Conservation (phyloP, 1,284 basidiomycete genomes). For the Clitocybe nebularis region DNA sequence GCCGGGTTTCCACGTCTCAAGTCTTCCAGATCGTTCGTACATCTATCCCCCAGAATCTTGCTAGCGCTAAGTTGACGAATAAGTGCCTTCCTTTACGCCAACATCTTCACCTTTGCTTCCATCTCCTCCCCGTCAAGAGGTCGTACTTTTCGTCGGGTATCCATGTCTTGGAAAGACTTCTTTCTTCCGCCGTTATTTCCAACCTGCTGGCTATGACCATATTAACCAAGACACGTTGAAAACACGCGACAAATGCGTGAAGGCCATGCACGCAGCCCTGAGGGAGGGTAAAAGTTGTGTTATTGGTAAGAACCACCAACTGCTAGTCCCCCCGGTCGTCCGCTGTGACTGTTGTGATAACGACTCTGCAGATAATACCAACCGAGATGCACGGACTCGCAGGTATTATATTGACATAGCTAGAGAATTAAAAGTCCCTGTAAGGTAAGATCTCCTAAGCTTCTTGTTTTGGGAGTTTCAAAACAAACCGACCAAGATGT, state of each 20-base stretch:
- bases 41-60: too few relatives aligned
- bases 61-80: slow-evolving; percentile 4
- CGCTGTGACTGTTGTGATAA: not conserved
- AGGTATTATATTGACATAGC: slow-evolving; percentile 69
- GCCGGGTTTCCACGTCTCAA: slow-evolving; percentile 58
- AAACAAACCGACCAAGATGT: too few relatives aligned
- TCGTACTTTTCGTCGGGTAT: slow-evolving; percentile 86
- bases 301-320: slow-evolving; percentile 71
- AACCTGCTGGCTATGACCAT: slow-evolving; percentile 67
- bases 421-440: slow-evolving; percentile 46
- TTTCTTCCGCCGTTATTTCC: slow-evolving; percentile 73
- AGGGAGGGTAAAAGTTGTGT: slow-evolving; percentile 63
- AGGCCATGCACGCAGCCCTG: slow-evolving; percentile 56
- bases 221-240: slow-evolving; percentile 85
- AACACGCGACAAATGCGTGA: slow-evolving; percentile 72
- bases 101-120: slow-evolving; percentile 60
- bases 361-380: slow-evolving; percentile 96
- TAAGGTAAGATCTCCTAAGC: slow-evolving; percentile 42
- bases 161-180: slow-evolving; percentile 87
- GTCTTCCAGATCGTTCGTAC: slow-evolving; percentile 28
- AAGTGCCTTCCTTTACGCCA: slow-evolving; percentile 60
- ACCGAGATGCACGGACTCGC: slow-evolving; percentile 68
- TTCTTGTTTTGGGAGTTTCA: too few relatives aligned
- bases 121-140: slow-evolving; percentile 23
- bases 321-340: too few relatives aligned